Conservation (phyloP, 495 filamentous ascomycete genomes). For the Chlorociboria aeruginascens region DNA sequence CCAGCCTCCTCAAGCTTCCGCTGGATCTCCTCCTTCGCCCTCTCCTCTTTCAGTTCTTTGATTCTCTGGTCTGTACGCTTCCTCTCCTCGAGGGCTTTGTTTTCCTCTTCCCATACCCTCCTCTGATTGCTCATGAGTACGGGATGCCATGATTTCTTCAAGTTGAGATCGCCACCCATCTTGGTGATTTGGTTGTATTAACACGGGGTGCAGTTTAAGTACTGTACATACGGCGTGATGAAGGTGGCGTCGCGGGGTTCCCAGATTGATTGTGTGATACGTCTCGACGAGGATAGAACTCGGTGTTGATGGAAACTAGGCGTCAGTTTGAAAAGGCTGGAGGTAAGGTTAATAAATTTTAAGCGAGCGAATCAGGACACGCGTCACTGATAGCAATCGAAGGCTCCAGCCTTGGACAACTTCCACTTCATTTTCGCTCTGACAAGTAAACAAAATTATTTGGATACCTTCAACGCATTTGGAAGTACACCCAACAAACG, state of each 20-base stretch:
- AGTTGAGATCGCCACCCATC: slow-evolving; percentile 83
- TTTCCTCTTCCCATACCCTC: slow-evolving; percentile 76
- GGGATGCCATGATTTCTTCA: slow-evolving; percentile 98
- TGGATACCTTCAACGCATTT: too few relatives aligned
- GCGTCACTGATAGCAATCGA: slow-evolving; percentile 1
- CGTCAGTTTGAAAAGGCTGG: background rate
- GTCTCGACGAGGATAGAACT: background rate
- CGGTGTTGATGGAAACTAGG: background rate
- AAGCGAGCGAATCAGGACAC: background rate
- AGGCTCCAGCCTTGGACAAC: background rate
- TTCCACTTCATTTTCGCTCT: background rate
- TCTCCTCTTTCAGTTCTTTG: slow-evolving; percentile 90
- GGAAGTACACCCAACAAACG: too few relatives aligned
- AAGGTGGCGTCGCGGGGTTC: too few relatives aligned
- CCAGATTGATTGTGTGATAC: background rate
- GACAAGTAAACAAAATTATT: background rate
- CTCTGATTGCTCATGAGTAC: slow-evolving; percentile 70
- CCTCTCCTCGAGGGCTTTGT: slow-evolving; percentile 89
- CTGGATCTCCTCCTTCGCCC: slow-evolving; percentile 82
- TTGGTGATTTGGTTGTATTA: slow-evolving; percentile 26
- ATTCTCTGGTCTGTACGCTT: slow-evolving; percentile 75
- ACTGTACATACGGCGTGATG: too few relatives aligned
- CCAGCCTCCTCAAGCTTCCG: slow-evolving; percentile 82
- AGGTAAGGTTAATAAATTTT: background rate
- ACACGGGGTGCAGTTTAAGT: too few relatives aligned